Evolutionary conservation across 192 early-diverging fungal genomes (phyloP).

Genomic region (Spinellus fusiger): DNA sequence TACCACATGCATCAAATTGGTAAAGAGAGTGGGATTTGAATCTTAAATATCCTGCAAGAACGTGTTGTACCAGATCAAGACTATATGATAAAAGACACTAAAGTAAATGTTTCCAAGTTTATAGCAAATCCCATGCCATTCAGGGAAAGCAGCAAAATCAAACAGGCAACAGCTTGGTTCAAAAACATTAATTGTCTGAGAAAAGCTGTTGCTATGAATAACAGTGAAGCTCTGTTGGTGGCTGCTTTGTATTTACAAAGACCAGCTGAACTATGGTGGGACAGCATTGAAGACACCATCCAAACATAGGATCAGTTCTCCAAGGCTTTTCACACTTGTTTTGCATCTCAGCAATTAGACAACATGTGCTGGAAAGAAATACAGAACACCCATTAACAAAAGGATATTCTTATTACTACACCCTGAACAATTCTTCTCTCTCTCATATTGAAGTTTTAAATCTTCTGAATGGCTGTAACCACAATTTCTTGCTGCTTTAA

Average conservation of each 20-base stretch:
- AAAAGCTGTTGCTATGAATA: not conserved
- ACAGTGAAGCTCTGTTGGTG: not conserved
- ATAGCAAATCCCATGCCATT: not conserved
- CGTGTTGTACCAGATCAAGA: not conserved
- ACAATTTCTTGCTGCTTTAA: no score
- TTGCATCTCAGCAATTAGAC: not conserved
- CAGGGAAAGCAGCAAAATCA: not conserved
- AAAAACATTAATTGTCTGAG: not conserved
- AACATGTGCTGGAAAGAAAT: conserved; percentile 1
- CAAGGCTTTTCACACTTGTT: not conserved
- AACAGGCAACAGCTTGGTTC: not conserved
- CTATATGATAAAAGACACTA: not conserved
- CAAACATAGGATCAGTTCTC: not conserved
- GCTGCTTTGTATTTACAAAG: not conserved
- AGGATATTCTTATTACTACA: no score
- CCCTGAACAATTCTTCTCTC: no score
- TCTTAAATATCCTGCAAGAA: not conserved
- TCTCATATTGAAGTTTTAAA: no score
- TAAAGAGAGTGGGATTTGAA: not conserved
- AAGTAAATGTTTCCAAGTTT: not conserved
- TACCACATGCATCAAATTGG: no score
- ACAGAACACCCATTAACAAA: not conserved
- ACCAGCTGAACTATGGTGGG: not conserved
- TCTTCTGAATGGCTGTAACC: no score
- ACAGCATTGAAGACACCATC: not conserved